Evolutionary conservation across 2,329 filamentous ascomycete genomes (phyloP).

Genomic region (Colletotrichum limetticola): DNA sequence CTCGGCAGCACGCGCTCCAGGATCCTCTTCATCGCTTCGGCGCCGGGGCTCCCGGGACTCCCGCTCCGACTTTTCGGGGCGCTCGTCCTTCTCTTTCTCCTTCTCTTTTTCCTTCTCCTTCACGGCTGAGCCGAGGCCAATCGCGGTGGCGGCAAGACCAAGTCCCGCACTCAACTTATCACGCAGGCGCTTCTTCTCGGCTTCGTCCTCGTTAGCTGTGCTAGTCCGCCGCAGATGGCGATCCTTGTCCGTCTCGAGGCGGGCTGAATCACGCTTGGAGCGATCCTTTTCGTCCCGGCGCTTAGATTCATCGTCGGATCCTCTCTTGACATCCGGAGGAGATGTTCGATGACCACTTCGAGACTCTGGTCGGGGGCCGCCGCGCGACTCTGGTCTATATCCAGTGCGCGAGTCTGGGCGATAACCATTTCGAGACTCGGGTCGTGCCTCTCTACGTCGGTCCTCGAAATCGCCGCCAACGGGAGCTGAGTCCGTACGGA

Average conservation of each 20-base stretch:
- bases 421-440: conserved; percentile 43
- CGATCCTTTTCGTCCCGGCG: conserved; percentile 28
- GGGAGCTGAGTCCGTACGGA: conserved; percentile 54
- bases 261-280: conserved; percentile 26
- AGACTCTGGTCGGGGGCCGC: conserved; percentile 38
- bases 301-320: conserved; percentile 36
- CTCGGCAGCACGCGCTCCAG: conserved; percentile 40
- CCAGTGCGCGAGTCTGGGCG: conserved; percentile 41
- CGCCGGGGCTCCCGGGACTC: conserved; percentile 33
- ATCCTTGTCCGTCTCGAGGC: conserved; percentile 38
- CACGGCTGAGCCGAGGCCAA: conserved; percentile 52
- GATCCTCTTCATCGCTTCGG: conserved; percentile 31
- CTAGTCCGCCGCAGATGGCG: conserved; percentile 41
- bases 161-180: conserved; percentile 61
- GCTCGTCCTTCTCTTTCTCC: conserved; percentile 47
- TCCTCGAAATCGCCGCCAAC: conserved; percentile 52
- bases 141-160: conserved; percentile 59
- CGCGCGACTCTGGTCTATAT: conserved; percentile 52
- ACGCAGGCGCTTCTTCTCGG: conserved; percentile 54
- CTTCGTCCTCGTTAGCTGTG: conserved; percentile 48
- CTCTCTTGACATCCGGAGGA: conserved; percentile 30
- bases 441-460: conserved; percentile 41
- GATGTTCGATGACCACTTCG: conserved; percentile 39
- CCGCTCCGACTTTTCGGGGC: conserved; percentile 40
- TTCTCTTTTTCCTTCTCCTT: conserved; percentile 50